Evolutionary conservation across 2,329 filamentous ascomycete genomes (phyloP).

Genomic region (Coniella vitis): DNA sequence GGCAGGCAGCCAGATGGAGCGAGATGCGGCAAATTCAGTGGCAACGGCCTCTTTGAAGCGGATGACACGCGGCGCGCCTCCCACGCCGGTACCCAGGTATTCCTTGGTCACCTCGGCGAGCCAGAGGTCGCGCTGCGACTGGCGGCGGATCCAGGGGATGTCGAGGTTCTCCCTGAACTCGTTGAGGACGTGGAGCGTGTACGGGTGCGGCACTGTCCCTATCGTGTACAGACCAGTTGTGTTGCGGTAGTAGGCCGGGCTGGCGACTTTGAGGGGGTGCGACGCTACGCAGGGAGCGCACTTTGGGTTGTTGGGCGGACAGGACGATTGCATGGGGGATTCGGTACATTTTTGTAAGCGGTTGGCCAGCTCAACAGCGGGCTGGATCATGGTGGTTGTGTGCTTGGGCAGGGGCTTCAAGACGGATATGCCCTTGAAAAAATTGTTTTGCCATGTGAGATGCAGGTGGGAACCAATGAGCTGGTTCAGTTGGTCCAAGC

Average conservation of each 20-base stretch:
- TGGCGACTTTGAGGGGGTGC: constrained; percentile 59
- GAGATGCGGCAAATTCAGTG: constrained; percentile 53
- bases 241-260: constrained; percentile 64
- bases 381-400: constrained; percentile 64
- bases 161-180: constrained; percentile 56
- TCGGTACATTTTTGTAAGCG: constrained; percentile 70
- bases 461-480: constrained; percentile 85
- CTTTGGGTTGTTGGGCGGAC: constrained; percentile 71
- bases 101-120: constrained; percentile 63
- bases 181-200: constrained; percentile 67
- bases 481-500: constrained; percentile 58
- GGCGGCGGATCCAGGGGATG: constrained; percentile 56
- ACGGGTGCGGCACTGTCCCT: constrained; percentile 84
- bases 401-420: constrained; percentile 72
- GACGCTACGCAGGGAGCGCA: constrained; percentile 69
- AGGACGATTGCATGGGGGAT: constrained; percentile 67
- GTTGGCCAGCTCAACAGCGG: constrained; percentile 64
- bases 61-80: constrained; percentile 59
- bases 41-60: constrained; percentile 78
- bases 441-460: constrained; percentile 73
- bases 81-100: constrained; percentile 56
- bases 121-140: constrained; percentile 73
- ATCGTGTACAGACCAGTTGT: constrained; percentile 69
- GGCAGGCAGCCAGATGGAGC: constrained; percentile 77
- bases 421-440: constrained; percentile 69